These are phyloP conservation scores for Elsinoe perseae DNA, from an alignment of 2,329 filamentous ascomycete species.

Conservation along the genomic window DNA sequence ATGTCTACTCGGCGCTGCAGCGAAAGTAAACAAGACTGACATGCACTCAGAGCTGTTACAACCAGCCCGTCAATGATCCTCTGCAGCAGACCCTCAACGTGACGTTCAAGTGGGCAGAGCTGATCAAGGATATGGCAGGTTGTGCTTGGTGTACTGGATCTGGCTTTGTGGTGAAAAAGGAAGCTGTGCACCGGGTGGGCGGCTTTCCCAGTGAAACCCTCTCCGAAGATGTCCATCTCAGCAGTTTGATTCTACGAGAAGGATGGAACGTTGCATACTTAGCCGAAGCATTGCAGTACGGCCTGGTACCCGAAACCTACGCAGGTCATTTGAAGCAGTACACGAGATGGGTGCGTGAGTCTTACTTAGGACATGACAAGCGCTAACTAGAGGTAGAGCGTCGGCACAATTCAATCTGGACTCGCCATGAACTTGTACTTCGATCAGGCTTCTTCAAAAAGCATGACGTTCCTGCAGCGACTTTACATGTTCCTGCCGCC, in stretches of 20 bases:
- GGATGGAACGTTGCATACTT: slow-evolving; percentile 57
- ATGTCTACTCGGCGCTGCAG: neutral
- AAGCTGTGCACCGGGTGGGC: slow-evolving; percentile 53
- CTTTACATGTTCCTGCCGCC: slow-evolving; percentile 6
- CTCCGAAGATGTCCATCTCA: slow-evolving; percentile 54
- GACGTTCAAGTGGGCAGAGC: slow-evolving; percentile 49
- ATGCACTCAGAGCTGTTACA: slow-evolving; percentile 52
- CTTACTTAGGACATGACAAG: neutral
- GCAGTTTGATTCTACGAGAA: slow-evolving; percentile 50
- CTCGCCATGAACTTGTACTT: slow-evolving; percentile 3
- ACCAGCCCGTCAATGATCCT: slow-evolving; percentile 51
- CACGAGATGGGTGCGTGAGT: slow-evolving; percentile 42
- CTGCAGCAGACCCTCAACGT: slow-evolving; percentile 52
- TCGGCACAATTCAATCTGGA: neutral
- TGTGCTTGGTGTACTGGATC: slow-evolving; percentile 57
- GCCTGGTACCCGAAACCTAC: slow-evolving; percentile 52
- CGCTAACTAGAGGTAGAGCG: neutral
- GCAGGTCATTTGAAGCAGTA: slow-evolving; percentile 51
- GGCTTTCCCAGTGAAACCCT: slow-evolving; percentile 55
- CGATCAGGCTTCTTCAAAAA: neutral
- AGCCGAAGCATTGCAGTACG: slow-evolving; percentile 54
- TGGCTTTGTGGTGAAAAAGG: slow-evolving; percentile 53
- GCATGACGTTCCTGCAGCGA: neutral
- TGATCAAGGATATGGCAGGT: slow-evolving; percentile 39
- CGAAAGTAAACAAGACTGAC: neutral